A percentile compares a stretch with the other conserved stretches of the same genome.
These are phyloP conservation scores for Cercospora sesami DNA, from an alignment of 2,329 filamentous ascomycete species.

Conservation along the genomic window DNA sequence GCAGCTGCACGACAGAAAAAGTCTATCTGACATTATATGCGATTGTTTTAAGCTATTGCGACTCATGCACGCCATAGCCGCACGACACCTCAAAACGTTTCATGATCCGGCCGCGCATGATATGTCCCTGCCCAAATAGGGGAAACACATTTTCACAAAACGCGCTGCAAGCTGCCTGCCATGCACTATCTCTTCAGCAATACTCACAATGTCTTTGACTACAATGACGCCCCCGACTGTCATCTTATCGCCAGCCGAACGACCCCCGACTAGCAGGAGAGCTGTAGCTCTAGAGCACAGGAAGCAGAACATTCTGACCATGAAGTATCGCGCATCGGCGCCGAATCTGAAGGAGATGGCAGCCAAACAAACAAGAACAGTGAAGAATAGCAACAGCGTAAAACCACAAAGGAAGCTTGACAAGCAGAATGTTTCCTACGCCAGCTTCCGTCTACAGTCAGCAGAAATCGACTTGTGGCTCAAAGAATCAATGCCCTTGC, in stretches of 20 bases:
- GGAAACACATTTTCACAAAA: neutral
- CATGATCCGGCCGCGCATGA: neutral
- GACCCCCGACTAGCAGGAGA: neutral
- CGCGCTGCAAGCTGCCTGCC: neutral
- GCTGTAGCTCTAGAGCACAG: conserved; percentile 9
- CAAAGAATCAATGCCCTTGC: conserved; percentile 11
- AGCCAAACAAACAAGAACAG: neutral
- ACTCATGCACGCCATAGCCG: neutral
- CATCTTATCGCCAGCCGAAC: neutral
- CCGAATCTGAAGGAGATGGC: neutral
- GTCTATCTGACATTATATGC: conserved; percentile 3
- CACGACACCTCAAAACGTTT: conserved; percentile 1
- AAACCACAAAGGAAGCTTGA: neutral
- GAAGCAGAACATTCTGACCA: conserved; percentile 9
- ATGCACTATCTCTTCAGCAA: neutral
- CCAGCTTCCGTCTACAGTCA: conserved; percentile 4
- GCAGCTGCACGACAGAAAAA: conserved; percentile 4
- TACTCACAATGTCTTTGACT: neutral
- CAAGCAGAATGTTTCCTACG: neutral
- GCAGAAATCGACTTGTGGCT: conserved; percentile 11
- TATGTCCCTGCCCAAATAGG: conserved; percentile 4
- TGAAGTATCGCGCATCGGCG: conserved; percentile 8
- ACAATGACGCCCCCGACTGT: neutral
- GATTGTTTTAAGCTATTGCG: neutral
- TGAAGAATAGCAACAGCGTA: neutral